Evolutionary conservation across 768 basidiomycete species (phyloP).

Genomic region (Rhodocollybia butyracea): DNA sequence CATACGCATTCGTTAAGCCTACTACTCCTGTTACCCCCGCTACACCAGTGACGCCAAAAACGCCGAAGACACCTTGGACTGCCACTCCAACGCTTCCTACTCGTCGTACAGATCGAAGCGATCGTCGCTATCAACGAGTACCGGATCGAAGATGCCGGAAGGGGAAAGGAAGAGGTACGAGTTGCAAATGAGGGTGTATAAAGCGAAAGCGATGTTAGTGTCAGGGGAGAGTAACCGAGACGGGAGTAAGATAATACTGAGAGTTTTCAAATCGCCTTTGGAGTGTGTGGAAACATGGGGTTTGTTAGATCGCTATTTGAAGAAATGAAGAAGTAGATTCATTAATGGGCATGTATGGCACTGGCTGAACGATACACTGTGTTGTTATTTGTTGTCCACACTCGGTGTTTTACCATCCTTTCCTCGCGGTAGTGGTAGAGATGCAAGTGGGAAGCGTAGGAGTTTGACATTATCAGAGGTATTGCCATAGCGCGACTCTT

Average conservation of each 20-base stretch:
- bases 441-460: no score
- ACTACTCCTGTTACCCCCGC: slow-evolving; percentile 10
- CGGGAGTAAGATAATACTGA: slow-evolving; percentile 52
- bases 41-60: background rate
- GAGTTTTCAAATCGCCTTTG: slow-evolving; percentile 63
- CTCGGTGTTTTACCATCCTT: no score
- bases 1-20: background rate
- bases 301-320: background rate
- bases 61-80: slow-evolving; percentile 16
- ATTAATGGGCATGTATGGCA: background rate
- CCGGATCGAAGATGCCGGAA: slow-evolving; percentile 29
- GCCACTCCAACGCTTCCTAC: slow-evolving; percentile 4
- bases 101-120: background rate
- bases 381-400: no score
- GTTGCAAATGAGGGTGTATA: slow-evolving; percentile 62
- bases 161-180: slow-evolving; percentile 53
- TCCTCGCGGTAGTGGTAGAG: no score
- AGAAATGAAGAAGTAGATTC: background rate
- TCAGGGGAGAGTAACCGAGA: no score
- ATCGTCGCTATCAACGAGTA: slow-evolving; percentile 5
- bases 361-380: no score
- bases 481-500: no score
- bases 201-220: slow-evolving; percentile 59
- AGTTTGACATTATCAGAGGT: no score
- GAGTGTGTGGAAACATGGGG: slow-evolving; percentile 62